phyloP scores from a whole-genome alignment of 1,139 yeast species.

The Taphrina communis region DNA sequence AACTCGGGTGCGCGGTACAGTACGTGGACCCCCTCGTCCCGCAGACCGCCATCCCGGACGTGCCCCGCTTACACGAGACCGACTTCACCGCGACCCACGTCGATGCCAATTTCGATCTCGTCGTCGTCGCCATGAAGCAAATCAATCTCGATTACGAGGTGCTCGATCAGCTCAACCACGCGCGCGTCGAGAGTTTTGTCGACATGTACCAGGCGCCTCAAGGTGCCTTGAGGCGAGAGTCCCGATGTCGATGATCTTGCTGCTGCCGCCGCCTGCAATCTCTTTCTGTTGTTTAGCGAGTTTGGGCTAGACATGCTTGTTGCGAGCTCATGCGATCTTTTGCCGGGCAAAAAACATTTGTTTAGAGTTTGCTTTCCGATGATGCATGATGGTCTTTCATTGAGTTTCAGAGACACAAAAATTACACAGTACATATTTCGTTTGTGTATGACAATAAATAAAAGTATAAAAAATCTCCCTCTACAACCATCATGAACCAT shows the following conservation, averaged over 20 bases:
- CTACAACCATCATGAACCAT: background rate
- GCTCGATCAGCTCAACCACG: constrained; percentile 1
- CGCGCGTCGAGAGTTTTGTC: constrained; percentile 10
- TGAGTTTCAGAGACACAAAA: background rate
- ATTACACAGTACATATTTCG: too few species aligned
- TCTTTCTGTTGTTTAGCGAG: too few species aligned
- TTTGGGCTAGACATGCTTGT: too few species aligned
- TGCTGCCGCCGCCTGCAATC: too few species aligned
- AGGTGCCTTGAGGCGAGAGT: constrained; percentile 12
- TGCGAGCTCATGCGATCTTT: too few species aligned
- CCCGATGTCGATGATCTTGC: constrained; percentile 2
- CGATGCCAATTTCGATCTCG: constrained; percentile 20
- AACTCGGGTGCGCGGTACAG: background rate
- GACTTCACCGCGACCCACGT: constrained; percentile 7
- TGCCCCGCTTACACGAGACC: background rate
- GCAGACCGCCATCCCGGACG: constrained; percentile 7
- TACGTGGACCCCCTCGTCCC: constrained; percentile 33
- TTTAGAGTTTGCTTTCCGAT: too few species aligned
- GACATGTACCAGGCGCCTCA: constrained; percentile 9
- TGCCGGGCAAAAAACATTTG: too few species aligned
- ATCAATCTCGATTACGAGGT: constrained; percentile 16
- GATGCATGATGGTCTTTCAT: too few species aligned
- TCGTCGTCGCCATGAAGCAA: constrained; percentile 27
- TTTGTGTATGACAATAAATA: background rate
- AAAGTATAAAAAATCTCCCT: background rate